Base-by-base conservation (phyloP, 768 basidiomycete genomes). In the Rubroboletus pulcherrimus region DNA sequence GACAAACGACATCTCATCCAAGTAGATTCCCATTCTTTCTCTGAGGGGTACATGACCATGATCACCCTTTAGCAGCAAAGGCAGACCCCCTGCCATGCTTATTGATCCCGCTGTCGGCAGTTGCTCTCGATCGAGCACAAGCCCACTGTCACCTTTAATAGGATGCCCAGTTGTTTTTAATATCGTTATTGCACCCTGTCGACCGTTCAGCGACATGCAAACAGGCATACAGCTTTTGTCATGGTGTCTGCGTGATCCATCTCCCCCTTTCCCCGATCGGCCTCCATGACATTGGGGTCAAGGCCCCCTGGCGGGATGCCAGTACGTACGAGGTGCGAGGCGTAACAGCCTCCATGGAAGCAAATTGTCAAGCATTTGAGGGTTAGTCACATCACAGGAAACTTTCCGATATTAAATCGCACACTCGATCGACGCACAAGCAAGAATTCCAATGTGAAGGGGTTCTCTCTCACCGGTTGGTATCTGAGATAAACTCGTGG, bases 401-500 rank as follows among this genome's bases (percentile, higher is more conserved):
- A 46, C 57, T 34, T 56, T 58, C 53, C 58, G 59, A 61, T 45
- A 67, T 65, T 53, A 59, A 59, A 67, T 57, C 39, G 55, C 60
- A 53, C 53, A 55, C 50, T 58, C 68, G 68, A 70, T 68, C 66
- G 66, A 59, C 62, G 58, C 43, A 49, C 58, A 49, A 41, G 45
- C 39, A 49, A 51, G 56, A 44, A 41, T 52, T 48, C 30, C 26
- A 56, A 29, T 42, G 54, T 17, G 48, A 49, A 43, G 43, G 41
- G 31, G 39, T 47, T 47, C 54, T 40, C 60, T 66, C 63, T 56
- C 63, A 65, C 56, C 40, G 41, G 51, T 52, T 55, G 50, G 40
- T 41, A 66, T 62, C 56, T 60, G 60, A 69, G 66, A 69, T 68
- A 67, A 60, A 64, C 63, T 65, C 66, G 66, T 69, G 65, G 62